Conservation (phyloP, 2,329 filamentous ascomycete species). For the Coniella lustricola region DNA sequence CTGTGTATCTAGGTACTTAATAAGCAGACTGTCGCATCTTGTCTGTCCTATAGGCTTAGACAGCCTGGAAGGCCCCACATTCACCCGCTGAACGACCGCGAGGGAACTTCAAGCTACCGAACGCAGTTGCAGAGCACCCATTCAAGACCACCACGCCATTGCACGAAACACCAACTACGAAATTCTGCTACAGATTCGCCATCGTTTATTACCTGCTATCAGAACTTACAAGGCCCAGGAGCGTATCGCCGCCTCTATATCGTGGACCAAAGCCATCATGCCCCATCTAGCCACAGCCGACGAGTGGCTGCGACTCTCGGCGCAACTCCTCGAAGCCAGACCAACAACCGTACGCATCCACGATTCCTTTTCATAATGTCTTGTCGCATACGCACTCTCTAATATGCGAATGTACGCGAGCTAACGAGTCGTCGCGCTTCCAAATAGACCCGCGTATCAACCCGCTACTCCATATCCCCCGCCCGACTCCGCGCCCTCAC, state of each 20-base stretch:
- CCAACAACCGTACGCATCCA: slow-evolving; percentile 65
- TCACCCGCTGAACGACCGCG: neutral
- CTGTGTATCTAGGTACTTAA: too few species aligned
- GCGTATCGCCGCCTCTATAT: too few species aligned
- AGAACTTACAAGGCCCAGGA: too few species aligned
- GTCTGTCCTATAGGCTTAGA: slow-evolving; percentile 1
- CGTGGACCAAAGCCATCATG: slow-evolving; percentile 59
- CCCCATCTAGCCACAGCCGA: slow-evolving; percentile 74
- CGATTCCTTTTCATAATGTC: too few species aligned
- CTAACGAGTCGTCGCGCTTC: too few species aligned
- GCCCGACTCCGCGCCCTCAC: slow-evolving; percentile 25
- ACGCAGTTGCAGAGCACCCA: too few species aligned
- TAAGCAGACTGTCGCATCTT: neutral
- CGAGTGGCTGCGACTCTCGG: slow-evolving; percentile 86
- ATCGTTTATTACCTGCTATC: too few species aligned
- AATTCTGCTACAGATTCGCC: too few species aligned
- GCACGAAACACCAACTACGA: too few species aligned
- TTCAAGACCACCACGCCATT: too few species aligned
- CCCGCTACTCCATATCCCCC: slow-evolving; percentile 72
- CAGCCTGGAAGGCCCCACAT: slow-evolving; percentile 3
- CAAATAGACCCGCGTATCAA: slow-evolving; percentile 76
- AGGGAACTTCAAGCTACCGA: neutral
- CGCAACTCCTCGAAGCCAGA: slow-evolving; percentile 76
- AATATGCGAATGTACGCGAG: too few species aligned
- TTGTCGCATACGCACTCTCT: too few species aligned